Conservation (phyloP, 1,139 yeast species). For the Nakaseomyces nivariensis region DNA sequence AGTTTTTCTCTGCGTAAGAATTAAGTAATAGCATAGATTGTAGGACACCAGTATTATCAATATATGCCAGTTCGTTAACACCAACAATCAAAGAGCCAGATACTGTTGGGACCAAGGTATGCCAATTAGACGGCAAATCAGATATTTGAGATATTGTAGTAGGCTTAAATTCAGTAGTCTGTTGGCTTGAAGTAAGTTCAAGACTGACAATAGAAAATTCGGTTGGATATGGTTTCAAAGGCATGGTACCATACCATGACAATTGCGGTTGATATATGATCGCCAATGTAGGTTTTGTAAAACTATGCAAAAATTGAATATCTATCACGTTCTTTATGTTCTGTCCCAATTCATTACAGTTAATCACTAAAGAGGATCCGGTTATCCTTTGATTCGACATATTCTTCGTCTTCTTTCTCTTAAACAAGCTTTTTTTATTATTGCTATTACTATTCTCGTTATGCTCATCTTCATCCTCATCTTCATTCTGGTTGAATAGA, state of each 20-base stretch:
- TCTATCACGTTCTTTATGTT: constrained; percentile 56
- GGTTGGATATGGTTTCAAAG: constrained; percentile 18
- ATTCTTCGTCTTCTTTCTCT: constrained; percentile 12
- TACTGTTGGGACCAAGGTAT: constrained; percentile 52
- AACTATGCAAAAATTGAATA: constrained; percentile 58
- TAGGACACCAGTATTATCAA: constrained; percentile 64
- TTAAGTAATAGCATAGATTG: constrained; percentile 24
- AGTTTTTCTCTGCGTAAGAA: constrained; percentile 18
- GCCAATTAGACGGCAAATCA: constrained; percentile 67
- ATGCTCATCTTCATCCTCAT: constrained; percentile 31
- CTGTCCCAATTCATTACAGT: constrained; percentile 47
- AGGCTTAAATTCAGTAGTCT: constrained; percentile 9
- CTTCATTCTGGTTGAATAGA: constrained; percentile 12
- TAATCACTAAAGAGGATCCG: constrained; percentile 35
- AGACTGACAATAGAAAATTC: constrained; percentile 19
- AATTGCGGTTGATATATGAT: constrained; percentile 52
- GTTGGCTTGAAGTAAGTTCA: constrained; percentile 10
- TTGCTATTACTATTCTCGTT: constrained; percentile 3
- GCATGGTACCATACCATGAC: constrained; percentile 64
- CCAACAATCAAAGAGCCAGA: constrained; percentile 70
- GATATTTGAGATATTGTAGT: constrained; percentile 21
- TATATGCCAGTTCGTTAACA: constrained; percentile 65
- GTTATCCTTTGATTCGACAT: constrained; percentile 7
- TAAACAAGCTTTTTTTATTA: constrained; percentile 6
- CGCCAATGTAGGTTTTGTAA: constrained; percentile 73